phyloP scores from a whole-genome alignment of 192 early-diverging fungal genomes.

The Rhizophagus prolifer region DNA sequence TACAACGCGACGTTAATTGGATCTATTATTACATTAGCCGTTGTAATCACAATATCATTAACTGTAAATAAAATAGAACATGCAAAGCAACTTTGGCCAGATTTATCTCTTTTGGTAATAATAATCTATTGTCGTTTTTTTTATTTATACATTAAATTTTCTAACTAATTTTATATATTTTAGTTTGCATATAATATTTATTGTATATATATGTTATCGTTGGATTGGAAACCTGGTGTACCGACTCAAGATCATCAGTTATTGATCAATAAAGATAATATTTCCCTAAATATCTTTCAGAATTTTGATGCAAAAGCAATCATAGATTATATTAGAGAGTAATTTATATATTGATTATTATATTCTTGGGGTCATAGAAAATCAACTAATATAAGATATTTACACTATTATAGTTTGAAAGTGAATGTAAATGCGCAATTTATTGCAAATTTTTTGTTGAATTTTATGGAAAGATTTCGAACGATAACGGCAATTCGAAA shows the following conservation, averaged over 20 bases:
- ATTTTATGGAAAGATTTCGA: not conserved
- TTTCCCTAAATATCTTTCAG: not conserved
- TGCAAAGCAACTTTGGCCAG: not conserved
- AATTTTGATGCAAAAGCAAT: not conserved
- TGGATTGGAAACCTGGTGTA: not conserved
- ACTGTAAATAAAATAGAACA: not conserved
- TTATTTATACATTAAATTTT: not conserved
- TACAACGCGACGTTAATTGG: slow-evolving; percentile 19
- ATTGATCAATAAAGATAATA: not conserved
- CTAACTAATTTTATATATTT: not conserved
- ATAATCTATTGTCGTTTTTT: not conserved
- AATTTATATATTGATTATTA: too few relatives aligned
- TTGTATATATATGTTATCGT: slow-evolving; percentile 21
- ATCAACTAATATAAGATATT: not conserved
- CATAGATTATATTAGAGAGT: too few relatives aligned
- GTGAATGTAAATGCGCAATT: not conserved
- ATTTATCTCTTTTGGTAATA: slow-evolving; percentile 8
- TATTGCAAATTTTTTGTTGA: not conserved
- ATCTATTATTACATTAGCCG: not conserved
- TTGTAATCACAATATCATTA: not conserved
- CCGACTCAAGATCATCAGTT: not conserved
- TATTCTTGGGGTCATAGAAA: too few relatives aligned
- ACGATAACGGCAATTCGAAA: not conserved
- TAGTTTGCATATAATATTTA: slow-evolving; percentile 25
- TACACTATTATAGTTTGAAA: too few relatives aligned